Percentiles rank a stretch among this genome's conserved stretches.
These are phyloP conservation scores for Penicillium sp. DNA, from an alignment of 2,329 filamentous ascomycete genomes.

Conservation along the genomic window DNA sequence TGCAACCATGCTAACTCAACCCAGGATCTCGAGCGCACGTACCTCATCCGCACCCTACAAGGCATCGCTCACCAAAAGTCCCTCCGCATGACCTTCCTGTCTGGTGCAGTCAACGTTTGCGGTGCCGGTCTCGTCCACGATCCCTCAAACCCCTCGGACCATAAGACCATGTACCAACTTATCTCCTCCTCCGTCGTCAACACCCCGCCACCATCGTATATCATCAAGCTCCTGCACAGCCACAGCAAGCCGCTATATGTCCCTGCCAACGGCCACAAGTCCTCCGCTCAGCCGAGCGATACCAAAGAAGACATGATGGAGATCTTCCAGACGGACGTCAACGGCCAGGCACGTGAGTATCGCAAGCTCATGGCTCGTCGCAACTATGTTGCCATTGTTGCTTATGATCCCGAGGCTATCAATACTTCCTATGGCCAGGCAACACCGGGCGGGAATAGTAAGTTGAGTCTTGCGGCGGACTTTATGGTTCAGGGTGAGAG, in stretches of 20 bases:
- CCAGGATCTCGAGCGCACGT: conserved; percentile 88
- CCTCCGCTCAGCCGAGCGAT: conserved; percentile 69
- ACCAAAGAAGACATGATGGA: conserved; percentile 99
- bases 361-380: conserved; percentile 90
- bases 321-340: conserved; percentile 93
- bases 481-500: conserved; percentile 96
- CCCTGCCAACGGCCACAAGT: conserved; percentile 77
- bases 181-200: conserved; percentile 93
- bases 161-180: conserved; percentile 99
- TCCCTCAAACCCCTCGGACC: conserved; percentile 82
- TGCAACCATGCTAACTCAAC: neutral
- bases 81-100: conserved; percentile 94
- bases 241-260: conserved; percentile 91
- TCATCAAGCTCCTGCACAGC: conserved; percentile 85
- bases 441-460: conserved; percentile 36
- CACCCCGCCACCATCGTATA: conserved; percentile 77
- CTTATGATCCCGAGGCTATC: conserved; percentile 82
- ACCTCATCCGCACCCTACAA: conserved; percentile 92
- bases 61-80: conserved; percentile 94
- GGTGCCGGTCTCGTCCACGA: conserved; percentile 94
- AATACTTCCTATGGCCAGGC: conserved; percentile 45
- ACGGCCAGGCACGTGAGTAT: conserved; percentile 75
- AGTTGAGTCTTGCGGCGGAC: conserved; percentile 85
- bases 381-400: conserved; percentile 92
- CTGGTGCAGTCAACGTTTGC: conserved; percentile 82